Conservation (phyloP, 306 rosid species). For the Trifolium subterraneum region DNA sequence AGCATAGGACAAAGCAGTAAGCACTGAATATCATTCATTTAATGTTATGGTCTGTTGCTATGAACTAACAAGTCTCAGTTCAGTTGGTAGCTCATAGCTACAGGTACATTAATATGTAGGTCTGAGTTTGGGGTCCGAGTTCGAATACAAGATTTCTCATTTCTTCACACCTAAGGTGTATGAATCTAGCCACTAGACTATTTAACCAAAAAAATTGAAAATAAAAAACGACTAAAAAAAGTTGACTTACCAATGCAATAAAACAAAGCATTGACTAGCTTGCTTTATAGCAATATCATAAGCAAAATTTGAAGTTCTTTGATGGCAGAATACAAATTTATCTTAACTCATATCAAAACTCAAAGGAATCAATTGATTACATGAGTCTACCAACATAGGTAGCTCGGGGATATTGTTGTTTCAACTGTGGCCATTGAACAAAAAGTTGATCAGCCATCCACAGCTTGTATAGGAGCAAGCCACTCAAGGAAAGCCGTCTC, state of each 20-base stretch:
- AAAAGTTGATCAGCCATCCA: slow-evolving; percentile 82
- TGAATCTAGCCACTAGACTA: too few species aligned
- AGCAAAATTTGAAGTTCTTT: not conserved
- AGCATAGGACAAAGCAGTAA: too few species aligned
- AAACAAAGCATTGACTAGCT: not conserved
- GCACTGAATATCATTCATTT: too few species aligned
- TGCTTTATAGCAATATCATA: slow-evolving; percentile 20
- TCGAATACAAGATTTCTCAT: too few species aligned
- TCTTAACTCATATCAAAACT: not conserved
- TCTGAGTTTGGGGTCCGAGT: too few species aligned
- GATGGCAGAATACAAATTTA: slow-evolving; percentile 5
- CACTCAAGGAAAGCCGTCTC: slow-evolving; percentile 85
- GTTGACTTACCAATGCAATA: slow-evolving; percentile 20
- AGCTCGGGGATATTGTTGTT: slow-evolving; percentile 74
- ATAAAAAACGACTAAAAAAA: not conserved
- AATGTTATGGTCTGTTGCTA: too few species aligned
- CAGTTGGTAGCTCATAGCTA: too few species aligned
- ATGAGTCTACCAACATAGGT: slow-evolving; percentile 88
- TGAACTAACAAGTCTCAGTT: too few species aligned
- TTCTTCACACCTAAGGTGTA: too few species aligned
- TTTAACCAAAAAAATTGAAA: not conserved
- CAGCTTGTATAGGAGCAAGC: slow-evolving; percentile 82
- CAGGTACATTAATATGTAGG: too few species aligned
- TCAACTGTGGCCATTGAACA: slow-evolving; percentile 93
- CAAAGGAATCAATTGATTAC: slow-evolving; percentile 52